phyloP scores from a whole-genome alignment of 495 filamentous ascomycete genomes.

The Copromyces sp. region DNA sequence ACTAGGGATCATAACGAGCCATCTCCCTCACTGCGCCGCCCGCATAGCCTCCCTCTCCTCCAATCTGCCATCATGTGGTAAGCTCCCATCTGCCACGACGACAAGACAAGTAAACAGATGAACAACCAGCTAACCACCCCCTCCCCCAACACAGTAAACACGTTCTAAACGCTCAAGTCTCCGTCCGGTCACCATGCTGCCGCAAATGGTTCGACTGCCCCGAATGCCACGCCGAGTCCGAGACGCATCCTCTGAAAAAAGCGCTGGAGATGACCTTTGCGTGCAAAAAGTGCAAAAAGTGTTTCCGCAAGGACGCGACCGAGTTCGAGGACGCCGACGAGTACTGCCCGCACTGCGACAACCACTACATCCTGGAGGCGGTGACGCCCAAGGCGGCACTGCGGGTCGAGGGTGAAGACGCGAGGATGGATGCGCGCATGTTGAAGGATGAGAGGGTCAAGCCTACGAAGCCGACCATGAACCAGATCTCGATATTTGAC shows the following conservation, averaged over 20 bases:
- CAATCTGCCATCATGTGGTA: background rate
- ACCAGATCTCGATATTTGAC: constrained; percentile 39
- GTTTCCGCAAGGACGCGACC: constrained; percentile 82
- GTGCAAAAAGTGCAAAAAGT: constrained; percentile 98
- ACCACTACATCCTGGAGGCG: constrained; percentile 91
- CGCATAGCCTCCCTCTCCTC: background rate
- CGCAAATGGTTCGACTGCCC: constrained; percentile 98
- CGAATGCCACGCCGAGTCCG: constrained; percentile 80
- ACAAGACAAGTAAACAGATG: background rate
- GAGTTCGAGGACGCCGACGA: constrained; percentile 98
- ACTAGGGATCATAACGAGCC: background rate
- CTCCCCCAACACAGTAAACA: constrained; percentile 56
- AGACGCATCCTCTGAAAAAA: constrained; percentile 65
- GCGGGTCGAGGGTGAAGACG: constrained; percentile 83
- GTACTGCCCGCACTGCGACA: constrained; percentile 99
- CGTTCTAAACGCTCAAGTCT: constrained; percentile 93
- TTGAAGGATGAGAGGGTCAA: constrained; percentile 83
- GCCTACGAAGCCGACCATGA: constrained; percentile 43
- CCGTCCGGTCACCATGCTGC: constrained; percentile 92
- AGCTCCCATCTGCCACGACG: background rate
- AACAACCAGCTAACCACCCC: constrained; percentile 1
- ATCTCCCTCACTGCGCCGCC: background rate
- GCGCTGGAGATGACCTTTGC: constrained; percentile 82
- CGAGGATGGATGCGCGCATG: constrained; percentile 75
- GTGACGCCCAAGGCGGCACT: constrained; percentile 67